Percentiles rank a stretch among this genome's conserved stretches.
phyloP scores from a whole-genome alignment of 1,139 yeast genomes.

The Geotrichum carabidarum region DNA sequence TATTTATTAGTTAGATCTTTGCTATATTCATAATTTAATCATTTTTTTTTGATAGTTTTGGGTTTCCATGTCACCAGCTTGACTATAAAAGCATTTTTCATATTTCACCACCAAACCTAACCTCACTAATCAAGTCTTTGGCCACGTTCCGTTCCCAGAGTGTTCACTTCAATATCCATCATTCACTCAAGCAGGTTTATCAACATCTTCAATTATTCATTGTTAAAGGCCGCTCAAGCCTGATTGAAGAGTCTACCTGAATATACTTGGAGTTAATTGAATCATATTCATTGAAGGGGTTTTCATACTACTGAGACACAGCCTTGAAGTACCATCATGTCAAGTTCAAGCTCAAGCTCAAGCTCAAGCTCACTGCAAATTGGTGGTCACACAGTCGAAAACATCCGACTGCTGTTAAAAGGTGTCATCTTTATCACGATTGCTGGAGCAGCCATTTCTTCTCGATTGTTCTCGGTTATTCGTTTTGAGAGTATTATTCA shows the following conservation, averaged over 20 bases:
- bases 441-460: slow-evolving; percentile 86
- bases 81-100: neutral
- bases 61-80: neutral
- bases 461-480: slow-evolving; percentile 62
- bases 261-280: neutral
- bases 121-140: neutral
- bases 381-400: slow-evolving; percentile 22
- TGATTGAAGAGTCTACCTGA: neutral
- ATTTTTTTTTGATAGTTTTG: neutral
- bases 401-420: slow-evolving; percentile 46
- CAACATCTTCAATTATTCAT: neutral
- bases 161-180: no score
- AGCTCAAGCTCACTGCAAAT: slow-evolving; percentile 7
- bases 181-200: neutral
- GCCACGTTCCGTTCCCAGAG: slow-evolving; percentile 1
- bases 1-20: neutral
- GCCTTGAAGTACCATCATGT: slow-evolving; percentile 1
- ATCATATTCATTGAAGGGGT: neutral
- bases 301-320: no score
- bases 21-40: neutral
- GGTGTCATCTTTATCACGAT: slow-evolving; percentile 62
- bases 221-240: neutral
- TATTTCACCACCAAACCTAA: slow-evolving; percentile 6
- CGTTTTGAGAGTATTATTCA: slow-evolving; percentile 91
- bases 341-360: neutral